Conservation (phyloP, 2,329 filamentous ascomycete genomes). For the Fusarium albidum region DNA sequence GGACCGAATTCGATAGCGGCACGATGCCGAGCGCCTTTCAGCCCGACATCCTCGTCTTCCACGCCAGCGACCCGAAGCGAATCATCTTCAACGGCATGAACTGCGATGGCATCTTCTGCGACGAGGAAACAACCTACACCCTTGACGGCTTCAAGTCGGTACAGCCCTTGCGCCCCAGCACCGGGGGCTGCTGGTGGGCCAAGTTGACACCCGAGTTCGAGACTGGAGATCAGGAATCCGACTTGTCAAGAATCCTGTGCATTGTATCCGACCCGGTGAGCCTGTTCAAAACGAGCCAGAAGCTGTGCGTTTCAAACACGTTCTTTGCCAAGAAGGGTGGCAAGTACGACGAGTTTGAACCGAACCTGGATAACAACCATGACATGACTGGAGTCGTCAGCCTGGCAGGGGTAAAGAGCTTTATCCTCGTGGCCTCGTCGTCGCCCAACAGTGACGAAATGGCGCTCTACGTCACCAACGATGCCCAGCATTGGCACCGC, state of each 20-base stretch:
- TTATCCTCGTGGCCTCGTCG: slow-evolving; percentile 82
- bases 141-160: slow-evolving; percentile 82
- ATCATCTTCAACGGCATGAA: slow-evolving; percentile 84
- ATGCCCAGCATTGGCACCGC: slow-evolving; percentile 87
- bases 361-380: slow-evolving; percentile 75
- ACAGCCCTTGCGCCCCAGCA: slow-evolving; percentile 71
- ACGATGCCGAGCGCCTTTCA: slow-evolving; percentile 63
- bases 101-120: slow-evolving; percentile 71
- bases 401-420: slow-evolving; percentile 85
- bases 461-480: slow-evolving; percentile 87
- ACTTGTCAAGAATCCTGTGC: slow-evolving; percentile 80
- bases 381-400: slow-evolving; percentile 83
- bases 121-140: slow-evolving; percentile 76
- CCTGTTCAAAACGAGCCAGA: slow-evolving; percentile 75
- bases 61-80: slow-evolving; percentile 82
- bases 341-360: slow-evolving; percentile 72
- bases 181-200: slow-evolving; percentile 87
- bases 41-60: slow-evolving; percentile 71
- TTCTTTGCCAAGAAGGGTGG: slow-evolving; percentile 71
- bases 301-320: slow-evolving; percentile 81
- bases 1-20: slow-evolving; percentile 76
- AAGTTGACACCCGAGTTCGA: slow-evolving; percentile 78
- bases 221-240: slow-evolving; percentile 69
- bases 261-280: slow-evolving; percentile 79
- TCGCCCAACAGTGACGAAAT: slow-evolving; percentile 86